These are phyloP conservation scores for Phanerochaete sordida DNA, from an alignment of 768 basidiomycete genomes.

Conservation along the genomic window DNA sequence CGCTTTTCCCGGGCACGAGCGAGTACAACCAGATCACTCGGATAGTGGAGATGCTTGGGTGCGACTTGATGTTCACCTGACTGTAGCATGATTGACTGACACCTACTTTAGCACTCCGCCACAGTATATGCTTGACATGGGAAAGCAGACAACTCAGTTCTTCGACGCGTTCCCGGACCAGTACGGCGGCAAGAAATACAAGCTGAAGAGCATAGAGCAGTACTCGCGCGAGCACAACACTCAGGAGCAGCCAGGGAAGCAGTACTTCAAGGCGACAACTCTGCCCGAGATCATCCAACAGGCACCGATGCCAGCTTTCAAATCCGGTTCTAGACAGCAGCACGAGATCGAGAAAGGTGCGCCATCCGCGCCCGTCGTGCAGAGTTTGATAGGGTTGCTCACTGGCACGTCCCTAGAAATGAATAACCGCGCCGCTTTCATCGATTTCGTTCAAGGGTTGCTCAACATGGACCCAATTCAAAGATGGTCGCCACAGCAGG, in stretches of 20 bases:
- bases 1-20: constrained; percentile 96
- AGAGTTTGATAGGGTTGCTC: neutral
- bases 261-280: constrained; percentile 94
- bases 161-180: constrained; percentile 79
- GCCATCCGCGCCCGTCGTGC: constrained; percentile 14
- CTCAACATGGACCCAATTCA: constrained; percentile 93
- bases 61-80: too few relatives aligned
- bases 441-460: constrained; percentile 95
- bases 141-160: constrained; percentile 93
- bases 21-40: constrained; percentile 98
- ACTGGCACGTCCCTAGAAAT: constrained; percentile 54
- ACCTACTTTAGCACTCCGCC: constrained; percentile 74
- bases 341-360: constrained; percentile 90
- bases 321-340: constrained; percentile 61
- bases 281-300: constrained; percentile 95
- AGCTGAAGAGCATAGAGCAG: constrained; percentile 89
- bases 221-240: constrained; percentile 94
- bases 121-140: constrained; percentile 88
- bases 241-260: constrained; percentile 97
- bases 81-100: neutral
- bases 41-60: constrained; percentile 99
- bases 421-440: constrained; percentile 90
- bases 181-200: constrained; percentile 79
- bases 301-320: constrained; percentile 87
- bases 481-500: constrained; percentile 97